phyloP scores from a whole-genome alignment of 2,329 filamentous ascomycete genomes.

The Beauveria caledonica region DNA sequence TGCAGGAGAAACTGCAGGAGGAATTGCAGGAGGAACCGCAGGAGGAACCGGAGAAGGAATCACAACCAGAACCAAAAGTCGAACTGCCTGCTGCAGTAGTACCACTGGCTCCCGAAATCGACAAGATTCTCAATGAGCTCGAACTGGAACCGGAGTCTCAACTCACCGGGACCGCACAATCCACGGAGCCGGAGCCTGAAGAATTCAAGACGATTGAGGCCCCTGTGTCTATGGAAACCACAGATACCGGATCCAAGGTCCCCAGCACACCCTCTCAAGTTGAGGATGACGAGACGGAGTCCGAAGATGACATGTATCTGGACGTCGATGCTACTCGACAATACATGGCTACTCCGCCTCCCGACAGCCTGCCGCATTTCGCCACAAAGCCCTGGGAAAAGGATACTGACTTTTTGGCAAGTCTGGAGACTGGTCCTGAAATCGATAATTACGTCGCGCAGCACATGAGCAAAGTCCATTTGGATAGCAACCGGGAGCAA shows the following conservation, averaged over 20 bases:
- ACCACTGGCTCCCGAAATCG: background rate
- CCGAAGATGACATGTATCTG: slow-evolving; percentile 44
- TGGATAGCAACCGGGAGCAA: slow-evolving; percentile 30
- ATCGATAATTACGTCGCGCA: slow-evolving; percentile 39
- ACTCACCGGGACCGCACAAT: background rate
- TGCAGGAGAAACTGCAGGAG: background rate
- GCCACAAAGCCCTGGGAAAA: slow-evolving; percentile 38
- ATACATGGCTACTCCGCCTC: slow-evolving; percentile 45
- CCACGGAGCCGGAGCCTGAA: background rate
- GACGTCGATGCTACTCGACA: slow-evolving; percentile 41
- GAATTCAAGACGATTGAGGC: background rate
- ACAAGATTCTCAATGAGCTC: background rate
- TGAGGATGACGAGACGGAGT: slow-evolving; percentile 45
- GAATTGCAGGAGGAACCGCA: background rate
- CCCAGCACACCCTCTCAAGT: slow-evolving; percentile 42
- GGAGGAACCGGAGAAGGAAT: background rate
- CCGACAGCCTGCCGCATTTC: slow-evolving; percentile 45
- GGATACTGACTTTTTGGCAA: slow-evolving; percentile 36
- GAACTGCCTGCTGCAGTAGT: background rate
- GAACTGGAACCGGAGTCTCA: background rate
- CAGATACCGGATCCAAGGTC: slow-evolving; percentile 24
- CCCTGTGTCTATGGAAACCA: slow-evolving; percentile 19
- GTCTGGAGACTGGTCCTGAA: slow-evolving; percentile 30
- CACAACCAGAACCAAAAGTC: background rate
- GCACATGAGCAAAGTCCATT: slow-evolving; percentile 34